Evolutionary conservation across 305 asterid species (phyloP).

Genomic region (Fraxinus albicans): DNA sequence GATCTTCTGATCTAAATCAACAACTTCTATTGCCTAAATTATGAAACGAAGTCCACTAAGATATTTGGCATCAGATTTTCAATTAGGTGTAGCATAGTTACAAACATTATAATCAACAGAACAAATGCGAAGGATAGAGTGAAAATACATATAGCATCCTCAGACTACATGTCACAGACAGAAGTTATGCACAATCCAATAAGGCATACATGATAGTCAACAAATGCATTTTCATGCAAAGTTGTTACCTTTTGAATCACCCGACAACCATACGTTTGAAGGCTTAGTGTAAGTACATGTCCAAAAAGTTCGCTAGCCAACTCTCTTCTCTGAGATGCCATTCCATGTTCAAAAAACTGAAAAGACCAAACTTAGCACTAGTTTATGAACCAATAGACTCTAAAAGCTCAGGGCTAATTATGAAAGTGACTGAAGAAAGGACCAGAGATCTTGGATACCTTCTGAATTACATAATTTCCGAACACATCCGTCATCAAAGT

Average conservation of each 20-base stretch:
- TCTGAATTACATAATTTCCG: slow-evolving; percentile 93
- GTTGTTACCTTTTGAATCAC: slow-evolving; percentile 79
- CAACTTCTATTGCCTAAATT: slow-evolving; percentile 92
- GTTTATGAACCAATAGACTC: background rate
- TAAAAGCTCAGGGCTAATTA: slow-evolving; percentile 15
- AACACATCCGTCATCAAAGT: slow-evolving; percentile 95
- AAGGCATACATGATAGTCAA: background rate
- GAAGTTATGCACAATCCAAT: slow-evolving; percentile 1
- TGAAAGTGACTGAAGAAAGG: background rate
- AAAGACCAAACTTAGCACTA: slow-evolving; percentile 7
- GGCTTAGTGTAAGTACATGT: too few species aligned
- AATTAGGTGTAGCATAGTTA: slow-evolving; percentile 3
- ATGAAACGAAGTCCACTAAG: slow-evolving; percentile 12
- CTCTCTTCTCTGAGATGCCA: too few species aligned
- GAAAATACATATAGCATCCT: background rate
- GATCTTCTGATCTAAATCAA: slow-evolving; percentile 89
- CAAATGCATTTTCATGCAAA: background rate
- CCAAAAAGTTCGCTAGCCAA: too few species aligned
- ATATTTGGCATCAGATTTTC: background rate
- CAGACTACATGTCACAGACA: background rate
- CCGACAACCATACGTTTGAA: slow-evolving; percentile 89
- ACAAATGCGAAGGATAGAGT: background rate
- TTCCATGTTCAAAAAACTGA: too few species aligned
- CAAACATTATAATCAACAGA: background rate
- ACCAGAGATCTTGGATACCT: slow-evolving; percentile 46